Evolutionary conservation across 1,284 basidiomycete species (phyloP), one percentile per base, ranked within the genome.

Genomic region (Moniliophthora roreri): DNA sequence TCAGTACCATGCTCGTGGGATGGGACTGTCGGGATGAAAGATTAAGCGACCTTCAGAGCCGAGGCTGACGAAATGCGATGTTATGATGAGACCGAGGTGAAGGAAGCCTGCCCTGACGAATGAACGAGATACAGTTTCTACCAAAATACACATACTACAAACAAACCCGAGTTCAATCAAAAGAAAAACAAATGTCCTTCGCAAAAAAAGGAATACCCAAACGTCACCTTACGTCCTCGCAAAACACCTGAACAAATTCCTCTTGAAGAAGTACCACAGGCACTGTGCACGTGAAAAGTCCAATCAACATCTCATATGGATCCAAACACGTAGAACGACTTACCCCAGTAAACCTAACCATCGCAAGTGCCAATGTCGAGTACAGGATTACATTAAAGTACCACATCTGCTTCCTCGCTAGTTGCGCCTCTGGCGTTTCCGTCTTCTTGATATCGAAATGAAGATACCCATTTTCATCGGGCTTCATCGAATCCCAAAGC

Each of bases 311-410:
- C 10, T 16, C 18, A 13, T 46, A 15, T 52, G 1, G 21, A 15
- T 35, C n/a, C n/a, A 26, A 38, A 23, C 32, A 13, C 3, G 51
- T 18, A 26, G 18, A 28, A 48, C 28, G 3, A 78, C 87, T 69
- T 63, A 90, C 87, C 57, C 88, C 88, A 36, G 73, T 40, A 66
- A 94, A 89, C 54, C 90, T 78, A 59, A 93, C 81, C 39, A 80
- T 67, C 3, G 87, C 77, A 15, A 95, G 76, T 7, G 71, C 81
- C 65, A 93, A 92, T 0, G 91, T 94, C 28, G 85, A 83, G 78
- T 88, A 94, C 39, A 95, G 75, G 56, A 95, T 82, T 44, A 88
- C 74, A 15, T 79, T 75, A 69, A 92, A 91, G 68, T 90, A 91
- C 50, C 69, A 72, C 63, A 85, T 85, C 63, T 87, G 84, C 66